Percentiles rank a stretch among this genome's conserved stretches.
phyloP scores from a whole-genome alignment of 164 flowering plant genomes.

The Buxus sempervirens region DNA sequence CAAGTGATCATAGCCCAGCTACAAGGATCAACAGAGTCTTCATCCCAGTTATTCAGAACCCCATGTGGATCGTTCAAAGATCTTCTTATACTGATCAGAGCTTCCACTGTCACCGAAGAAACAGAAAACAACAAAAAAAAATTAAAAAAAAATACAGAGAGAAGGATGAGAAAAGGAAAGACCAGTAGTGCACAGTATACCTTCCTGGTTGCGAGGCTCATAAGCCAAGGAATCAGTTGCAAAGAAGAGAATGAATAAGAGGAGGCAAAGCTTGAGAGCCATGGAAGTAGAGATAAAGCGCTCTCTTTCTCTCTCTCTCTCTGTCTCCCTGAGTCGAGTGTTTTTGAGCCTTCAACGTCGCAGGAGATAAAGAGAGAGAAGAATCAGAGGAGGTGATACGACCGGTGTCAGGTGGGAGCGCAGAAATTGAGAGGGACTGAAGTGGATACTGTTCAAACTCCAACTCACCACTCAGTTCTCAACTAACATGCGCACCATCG shows the following conservation, averaged over 20 bases:
- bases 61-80: constrained; percentile 75
- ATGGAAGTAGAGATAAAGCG: constrained; percentile 14
- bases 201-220: constrained; percentile 81
- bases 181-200: constrained; percentile 24
- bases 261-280: constrained; percentile 21
- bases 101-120: constrained; percentile 46
- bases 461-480: not conserved
- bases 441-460: constrained; percentile 6
- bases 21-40: constrained; percentile 91
- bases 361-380: constrained; percentile 12
- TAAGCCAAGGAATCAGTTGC: constrained; percentile 34
- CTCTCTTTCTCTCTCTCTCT: not conserved
- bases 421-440: constrained; percentile 48
- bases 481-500: constrained; percentile 19
- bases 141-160: constrained; percentile 4
- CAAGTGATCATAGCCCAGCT: constrained; percentile 98
- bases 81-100: constrained; percentile 57
- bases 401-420: constrained; percentile 29
- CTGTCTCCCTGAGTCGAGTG: no score
- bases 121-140: constrained; percentile 4
- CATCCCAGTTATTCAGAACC: constrained; percentile 88
- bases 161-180: not conserved
- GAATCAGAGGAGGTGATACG: constrained; percentile 34
- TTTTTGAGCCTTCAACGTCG: no score
- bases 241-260: constrained; percentile 21